Base-by-base conservation (phyloP, 2,329 filamentous ascomycete species). In the Dryadomyces sulphureus region DNA sequence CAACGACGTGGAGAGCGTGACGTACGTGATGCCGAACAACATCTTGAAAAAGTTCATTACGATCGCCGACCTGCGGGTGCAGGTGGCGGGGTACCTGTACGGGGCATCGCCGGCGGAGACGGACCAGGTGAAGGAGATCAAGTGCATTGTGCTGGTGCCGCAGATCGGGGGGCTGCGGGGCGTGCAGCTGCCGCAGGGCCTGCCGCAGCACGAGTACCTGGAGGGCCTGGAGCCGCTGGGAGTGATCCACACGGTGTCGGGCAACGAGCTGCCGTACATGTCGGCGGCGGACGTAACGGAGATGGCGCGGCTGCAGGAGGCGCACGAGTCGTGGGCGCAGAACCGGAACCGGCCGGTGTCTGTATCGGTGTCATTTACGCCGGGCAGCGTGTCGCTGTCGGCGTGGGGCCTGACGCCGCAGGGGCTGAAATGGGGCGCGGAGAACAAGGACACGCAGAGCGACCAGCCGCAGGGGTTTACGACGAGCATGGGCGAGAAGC, bases 1-100 rank as follows among this genome's bases (percentile, higher is more conserved):
- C 60, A 84, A 90, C 53, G 84, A 88, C 45, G 77, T 92, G 52
- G 88, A 94, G 49, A 86, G 89, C 57, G 83, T 85, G 59, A 98
- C 90, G 1, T 98, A 96, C 58, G 85, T 98, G 57, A 95, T 98
- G 86, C 92, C 92, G 1, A 98, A 96, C 76, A 98, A 98, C 62
- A 82, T 98, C 42, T 75, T 98, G 57, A 95, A 94, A 73, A 85
- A 87, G 53, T 98, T 98, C 71, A 96, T 98, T 66, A 92, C 86
- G 21, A 93, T 98, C 59, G 84, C 92, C 41, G 92, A 98, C 67
- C 76, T 98, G 47, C 84, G 93, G 41, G 89, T 96, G 14, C 92
- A 98, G 64, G 89, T 98, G 43, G 89, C 90, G 16, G 92, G 89
- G 1, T 98, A 94, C 61, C 74, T 98, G 1, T 98, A 98, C 60